Percentiles rank a stretch among this genome's conserved stretches.
These are phyloP conservation scores for Syncephalis plumigaleata DNA, from an alignment of 371 early-diverging fungal species.

Conservation along the genomic window DNA sequence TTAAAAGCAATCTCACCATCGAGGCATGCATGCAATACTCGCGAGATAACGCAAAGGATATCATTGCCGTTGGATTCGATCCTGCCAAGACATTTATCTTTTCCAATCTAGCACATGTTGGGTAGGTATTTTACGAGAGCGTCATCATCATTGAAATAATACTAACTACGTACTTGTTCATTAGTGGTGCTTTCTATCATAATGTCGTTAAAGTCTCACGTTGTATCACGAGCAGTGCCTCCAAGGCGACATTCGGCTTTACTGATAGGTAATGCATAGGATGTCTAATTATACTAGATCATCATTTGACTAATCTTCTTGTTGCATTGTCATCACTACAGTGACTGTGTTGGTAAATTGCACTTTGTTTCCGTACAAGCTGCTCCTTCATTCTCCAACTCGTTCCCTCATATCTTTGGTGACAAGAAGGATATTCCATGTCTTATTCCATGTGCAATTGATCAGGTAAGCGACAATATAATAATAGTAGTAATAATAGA, in stretches of 20 bases:
- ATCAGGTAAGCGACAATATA: conserved; percentile 50
- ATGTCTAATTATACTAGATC: background rate
- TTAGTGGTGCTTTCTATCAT: conserved; percentile 74
- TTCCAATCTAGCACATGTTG: conserved; percentile 82
- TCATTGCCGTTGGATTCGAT: conserved; percentile 97
- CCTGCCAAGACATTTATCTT: conserved; percentile 98
- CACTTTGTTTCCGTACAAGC: conserved; percentile 89
- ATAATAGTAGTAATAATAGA: background rate
- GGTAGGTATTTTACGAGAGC: conserved; percentile 27
- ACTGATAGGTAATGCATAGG: conserved; percentile 31
- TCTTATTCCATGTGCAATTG: conserved; percentile 98
- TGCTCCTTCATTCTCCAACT: conserved; percentile 87
- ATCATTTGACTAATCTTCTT: conserved; percentile 3
- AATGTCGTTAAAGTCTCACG: conserved; percentile 80
- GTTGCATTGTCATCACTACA: no score
- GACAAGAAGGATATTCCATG: conserved; percentile 79
- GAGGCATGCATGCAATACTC: conserved; percentile 75
- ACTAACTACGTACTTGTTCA: background rate
- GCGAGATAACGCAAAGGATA: conserved; percentile 87
- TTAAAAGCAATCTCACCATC: conserved; percentile 81
- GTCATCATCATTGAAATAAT: background rate
- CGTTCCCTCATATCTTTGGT: conserved; percentile 94
- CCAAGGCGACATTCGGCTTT: conserved; percentile 89
- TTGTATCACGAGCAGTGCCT: conserved; percentile 64
- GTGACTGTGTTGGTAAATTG: conserved; percentile 78